Base-by-base conservation (phyloP, 163 green algal species). In the Chlamydomonas reinhardtii region DNA sequence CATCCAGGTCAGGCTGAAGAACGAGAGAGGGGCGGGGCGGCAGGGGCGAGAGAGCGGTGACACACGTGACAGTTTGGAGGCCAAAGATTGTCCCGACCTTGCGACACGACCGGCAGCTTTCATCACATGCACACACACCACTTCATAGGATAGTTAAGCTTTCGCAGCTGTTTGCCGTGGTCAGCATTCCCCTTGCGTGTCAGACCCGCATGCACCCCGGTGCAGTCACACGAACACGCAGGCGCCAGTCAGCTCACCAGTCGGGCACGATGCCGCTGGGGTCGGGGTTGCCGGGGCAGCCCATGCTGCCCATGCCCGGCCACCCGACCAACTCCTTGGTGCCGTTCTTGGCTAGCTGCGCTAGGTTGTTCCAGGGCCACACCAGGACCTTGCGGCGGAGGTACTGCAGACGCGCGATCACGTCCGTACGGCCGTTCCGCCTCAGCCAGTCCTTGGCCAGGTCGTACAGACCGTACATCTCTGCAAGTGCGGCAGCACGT, bases 321-420 rank as follows among this genome's bases (percentile, higher is more conserved):
- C 65, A 35, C n/a, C 2, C 4, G 14, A n/a, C n/a, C 65, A 35
- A 2, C 48, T 14, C 8, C 61, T 31, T 11, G 1, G 8, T n/a
- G 61, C 61, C 61, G 61, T n/a, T n/a, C 61, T n/a, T 66, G 8
- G 17, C 5, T 22, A 22, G 16, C 62, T 69, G 25, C 4, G 62
- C 15, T 1, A 69, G 9, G 22, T 69, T 69, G 62, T 31, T 31
- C 25, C 62, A 69, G 25, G 25, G 62, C 25, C 27, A 69, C 16
- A 84, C 17, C 1, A 84, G 14, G 39, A 84, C 25, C 48, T 84
- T 84, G 39, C 77, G 77, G 39, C 77, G 65, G 48, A 59, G 68
- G 43, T 11, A n/a, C 27, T 0, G 11, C n/a, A 48, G 43, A 8
- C 12, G 48, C 48, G 48, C 9, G 12, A 56, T 9, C 11, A 56